These are phyloP conservation scores for Raphanus hybrid DNA, from an alignment of 441 rosid genomes.

Conservation along the genomic window DNA sequence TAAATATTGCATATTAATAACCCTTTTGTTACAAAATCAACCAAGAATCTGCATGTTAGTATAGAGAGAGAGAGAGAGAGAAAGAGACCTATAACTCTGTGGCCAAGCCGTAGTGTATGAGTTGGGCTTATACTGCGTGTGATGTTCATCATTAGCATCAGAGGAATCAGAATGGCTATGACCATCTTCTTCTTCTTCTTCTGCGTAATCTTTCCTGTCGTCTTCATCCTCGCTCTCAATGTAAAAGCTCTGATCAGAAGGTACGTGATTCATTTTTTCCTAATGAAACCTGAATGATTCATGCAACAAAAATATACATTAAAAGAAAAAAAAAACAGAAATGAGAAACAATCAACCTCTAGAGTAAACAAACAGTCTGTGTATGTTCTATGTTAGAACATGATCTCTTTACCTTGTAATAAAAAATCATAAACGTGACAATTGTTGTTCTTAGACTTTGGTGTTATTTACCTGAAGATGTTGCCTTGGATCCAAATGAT, in stretches of 20 bases:
- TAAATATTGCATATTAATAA: neutral
- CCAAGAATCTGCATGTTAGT: neutral
- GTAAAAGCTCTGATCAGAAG: constrained; percentile 84
- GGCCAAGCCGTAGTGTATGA: constrained; percentile 90
- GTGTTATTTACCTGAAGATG: constrained; percentile 25
- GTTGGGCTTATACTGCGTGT: constrained; percentile 49
- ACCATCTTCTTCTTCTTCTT: constrained; percentile 52
- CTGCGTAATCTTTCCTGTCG: constrained; percentile 54
- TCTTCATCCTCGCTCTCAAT: constrained; percentile 92
- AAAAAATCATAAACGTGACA: constrained; percentile 4
- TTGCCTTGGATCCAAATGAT: constrained; percentile 7
- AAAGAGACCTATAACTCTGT: constrained; percentile 87
- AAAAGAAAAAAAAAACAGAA: neutral
- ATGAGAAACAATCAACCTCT: constrained; percentile 13
- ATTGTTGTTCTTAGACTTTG: constrained; percentile 13
- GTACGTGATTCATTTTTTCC: constrained; percentile 73
- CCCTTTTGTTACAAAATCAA: neutral
- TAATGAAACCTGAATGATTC: constrained; percentile 4
- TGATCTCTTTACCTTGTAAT: neutral
- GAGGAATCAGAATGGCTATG: constrained; percentile 67
- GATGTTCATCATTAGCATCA: constrained; percentile 52
- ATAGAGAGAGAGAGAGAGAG: constrained; percentile 13
- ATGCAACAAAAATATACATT: neutral
- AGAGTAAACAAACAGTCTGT: constrained; percentile 39
- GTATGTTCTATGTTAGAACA: constrained; percentile 26